Evolutionary conservation across 495 filamentous ascomycete genomes (phyloP).

Genomic region (Terfezia boudieri): DNA sequence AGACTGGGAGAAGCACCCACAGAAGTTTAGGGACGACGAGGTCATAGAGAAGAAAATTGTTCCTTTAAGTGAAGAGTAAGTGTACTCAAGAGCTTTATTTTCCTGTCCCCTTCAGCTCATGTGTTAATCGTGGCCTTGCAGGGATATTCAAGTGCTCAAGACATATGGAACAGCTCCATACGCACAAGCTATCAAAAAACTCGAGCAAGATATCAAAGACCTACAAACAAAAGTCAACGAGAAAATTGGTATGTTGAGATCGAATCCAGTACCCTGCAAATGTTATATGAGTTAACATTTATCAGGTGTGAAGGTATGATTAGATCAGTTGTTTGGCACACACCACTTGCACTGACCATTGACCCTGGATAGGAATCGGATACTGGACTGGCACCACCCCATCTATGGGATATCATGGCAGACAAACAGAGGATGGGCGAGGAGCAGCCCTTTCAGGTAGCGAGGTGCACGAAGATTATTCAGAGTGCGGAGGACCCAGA

Average conservation of each 20-base stretch:
- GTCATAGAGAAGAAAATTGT: slow-evolving; percentile 98
- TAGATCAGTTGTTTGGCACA: slow-evolving; percentile 1
- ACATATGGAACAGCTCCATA: slow-evolving; percentile 97
- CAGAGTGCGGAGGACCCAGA: slow-evolving; percentile 86
- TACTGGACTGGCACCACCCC: slow-evolving; percentile 89
- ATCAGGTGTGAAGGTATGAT: slow-evolving; percentile 24
- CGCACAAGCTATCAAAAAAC: slow-evolving; percentile 71
- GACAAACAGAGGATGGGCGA: slow-evolving; percentile 96
- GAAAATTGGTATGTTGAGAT: slow-evolving; percentile 47
- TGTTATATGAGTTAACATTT: neutral
- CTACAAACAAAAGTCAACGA: slow-evolving; percentile 91
- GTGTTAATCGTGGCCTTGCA: slow-evolving; percentile 23
- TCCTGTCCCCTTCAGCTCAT: neutral
- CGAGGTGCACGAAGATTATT: slow-evolving; percentile 97
- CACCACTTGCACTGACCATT: slow-evolving; percentile 11
- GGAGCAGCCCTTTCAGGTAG: slow-evolving; percentile 93
- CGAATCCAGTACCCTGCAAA: too few species aligned
- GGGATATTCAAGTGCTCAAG: slow-evolving; percentile 97
- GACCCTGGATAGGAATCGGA: slow-evolving; percentile 57
- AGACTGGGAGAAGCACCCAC: slow-evolving; percentile 81
- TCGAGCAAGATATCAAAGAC: slow-evolving; percentile 96
- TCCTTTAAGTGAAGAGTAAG: slow-evolving; percentile 83
- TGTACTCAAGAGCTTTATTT: slow-evolving; percentile 6
- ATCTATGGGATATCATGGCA: slow-evolving; percentile 95
- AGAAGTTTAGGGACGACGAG: slow-evolving; percentile 90